Base-by-base conservation (phyloP, 1,284 basidiomycete species). In the Microbotryum lychnidis-dioicae region DNA sequence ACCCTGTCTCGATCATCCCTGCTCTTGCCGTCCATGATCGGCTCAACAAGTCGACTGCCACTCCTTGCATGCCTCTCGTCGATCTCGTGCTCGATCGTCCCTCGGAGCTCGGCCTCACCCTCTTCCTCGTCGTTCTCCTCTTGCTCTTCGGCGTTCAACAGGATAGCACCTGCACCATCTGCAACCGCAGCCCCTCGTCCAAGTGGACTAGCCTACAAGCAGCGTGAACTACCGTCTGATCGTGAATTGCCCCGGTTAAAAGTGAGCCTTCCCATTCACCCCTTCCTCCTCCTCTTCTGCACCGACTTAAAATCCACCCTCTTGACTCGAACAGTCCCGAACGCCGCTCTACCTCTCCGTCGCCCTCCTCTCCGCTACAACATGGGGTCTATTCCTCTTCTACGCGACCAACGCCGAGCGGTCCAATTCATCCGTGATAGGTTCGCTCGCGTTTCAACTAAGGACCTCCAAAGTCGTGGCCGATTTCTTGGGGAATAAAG, bases 391-490 rank as follows among this genome's bases (percentile, higher is more conserved):
- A 2, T 69, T 69, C 68, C 57, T 69, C 46, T 64, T 51, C 1
- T 69, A 69, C 58, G 68, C 68, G 16, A 67, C 68, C 37, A 67
- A 69, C 63, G 60, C 56, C 48, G 68, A 69, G 54, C 60, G 66
- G 20, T 61, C 68, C 49, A 67, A 67, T 55, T 63, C 61, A 56
- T 63, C 63, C 37, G 65, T 69, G 53, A 63, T 69, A 1, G 25
- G 63, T 25, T 60, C 57, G 12, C 50, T 67, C 14, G 37, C 56
- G 31, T 69, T 69, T 58, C 68, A 69, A 54, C 33, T 67, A 18
- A 56, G 63, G 31, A 58, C 57, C 23, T 63, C 51, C 47, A 59
- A 58, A 21, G 63, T 56, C n/a, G 65, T 63, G 1, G 27, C n/a
- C 6, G 68, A 65, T 18, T 65, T 69, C 42, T 44, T 69, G 25